These are phyloP conservation scores for Hirsutella minnesotensis DNA, from an alignment of 2,329 filamentous ascomycete species.

Conservation along the genomic window DNA sequence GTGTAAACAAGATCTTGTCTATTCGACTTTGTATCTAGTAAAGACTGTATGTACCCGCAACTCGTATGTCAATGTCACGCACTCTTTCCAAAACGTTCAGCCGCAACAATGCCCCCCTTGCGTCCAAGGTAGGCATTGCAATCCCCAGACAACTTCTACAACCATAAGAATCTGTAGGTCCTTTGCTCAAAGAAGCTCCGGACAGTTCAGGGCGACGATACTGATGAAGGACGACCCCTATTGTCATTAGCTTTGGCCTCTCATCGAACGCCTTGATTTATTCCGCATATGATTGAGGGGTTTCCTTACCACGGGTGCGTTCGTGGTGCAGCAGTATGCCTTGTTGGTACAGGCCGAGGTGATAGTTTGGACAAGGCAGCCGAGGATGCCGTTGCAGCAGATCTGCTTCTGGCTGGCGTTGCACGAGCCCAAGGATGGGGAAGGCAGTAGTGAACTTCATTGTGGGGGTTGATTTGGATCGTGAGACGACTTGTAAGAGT, in stretches of 20 bases:
- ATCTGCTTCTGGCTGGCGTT: neutral
- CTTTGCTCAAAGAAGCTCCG: neutral
- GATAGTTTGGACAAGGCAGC: neutral
- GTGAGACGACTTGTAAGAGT: neutral
- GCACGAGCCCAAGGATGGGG: neutral
- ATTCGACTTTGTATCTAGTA: no score
- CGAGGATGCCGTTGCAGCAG: neutral
- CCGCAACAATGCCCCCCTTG: neutral
- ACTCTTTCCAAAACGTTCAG: no score
- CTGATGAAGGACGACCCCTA: neutral
- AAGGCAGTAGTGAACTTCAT: slow-evolving; percentile 3
- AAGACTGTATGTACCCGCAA: no score
- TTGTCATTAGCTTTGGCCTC: neutral
- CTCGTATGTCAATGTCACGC: no score
- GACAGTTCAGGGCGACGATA: neutral
- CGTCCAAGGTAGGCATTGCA: neutral
- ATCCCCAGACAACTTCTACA: no score
- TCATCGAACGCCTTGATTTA: no score
- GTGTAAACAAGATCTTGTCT: no score
- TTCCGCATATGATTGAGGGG: neutral
- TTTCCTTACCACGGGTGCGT: neutral
- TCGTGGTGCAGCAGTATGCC: neutral
- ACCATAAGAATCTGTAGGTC: no score
- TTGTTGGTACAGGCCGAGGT: neutral
- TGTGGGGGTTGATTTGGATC: neutral